Percentiles rank a stretch among this genome's conserved stretches.
These are phyloP conservation scores for Prunus mongolica DNA, from an alignment of 306 rosid species.

Conservation along the genomic window DNA sequence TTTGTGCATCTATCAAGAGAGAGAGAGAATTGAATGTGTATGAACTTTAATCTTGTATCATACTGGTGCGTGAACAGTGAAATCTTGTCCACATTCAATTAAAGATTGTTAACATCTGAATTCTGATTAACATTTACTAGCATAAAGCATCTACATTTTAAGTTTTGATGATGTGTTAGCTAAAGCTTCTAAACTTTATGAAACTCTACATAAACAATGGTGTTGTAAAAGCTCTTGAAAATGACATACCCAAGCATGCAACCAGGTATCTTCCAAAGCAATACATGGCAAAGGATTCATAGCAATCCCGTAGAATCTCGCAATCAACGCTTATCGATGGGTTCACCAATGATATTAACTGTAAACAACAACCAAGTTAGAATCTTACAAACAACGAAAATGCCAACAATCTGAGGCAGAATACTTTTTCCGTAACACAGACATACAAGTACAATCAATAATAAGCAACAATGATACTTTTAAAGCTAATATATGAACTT, in stretches of 20 bases:
- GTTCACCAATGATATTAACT: slow-evolving; percentile 77
- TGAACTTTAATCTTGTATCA: background rate
- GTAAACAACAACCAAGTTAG: slow-evolving; percentile 27
- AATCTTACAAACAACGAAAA: background rate
- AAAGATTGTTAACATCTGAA: background rate
- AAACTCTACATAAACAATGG: background rate
- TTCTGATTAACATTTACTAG: background rate
- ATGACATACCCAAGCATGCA: slow-evolving; percentile 76
- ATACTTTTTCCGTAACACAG: background rate
- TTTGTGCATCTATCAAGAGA: background rate
- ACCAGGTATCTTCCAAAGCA: slow-evolving; percentile 98
- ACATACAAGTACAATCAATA: background rate
- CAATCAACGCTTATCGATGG: slow-evolving; percentile 84
- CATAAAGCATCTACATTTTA: background rate
- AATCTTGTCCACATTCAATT: background rate
- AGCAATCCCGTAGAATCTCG: slow-evolving; percentile 88
- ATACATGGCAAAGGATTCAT: slow-evolving; percentile 99
- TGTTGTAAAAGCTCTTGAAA: background rate
- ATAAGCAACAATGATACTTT: background rate
- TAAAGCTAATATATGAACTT: background rate
- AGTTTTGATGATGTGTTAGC: background rate
- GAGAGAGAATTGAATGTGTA: background rate
- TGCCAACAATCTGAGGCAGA: slow-evolving; percentile 7
- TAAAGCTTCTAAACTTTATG: background rate
- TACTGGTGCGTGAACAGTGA: background rate